A percentile compares a stretch with the other conserved stretches of the same genome.
phyloP scores from a whole-genome alignment of 2,329 filamentous ascomycete species.

The Myotisia sp. region DNA sequence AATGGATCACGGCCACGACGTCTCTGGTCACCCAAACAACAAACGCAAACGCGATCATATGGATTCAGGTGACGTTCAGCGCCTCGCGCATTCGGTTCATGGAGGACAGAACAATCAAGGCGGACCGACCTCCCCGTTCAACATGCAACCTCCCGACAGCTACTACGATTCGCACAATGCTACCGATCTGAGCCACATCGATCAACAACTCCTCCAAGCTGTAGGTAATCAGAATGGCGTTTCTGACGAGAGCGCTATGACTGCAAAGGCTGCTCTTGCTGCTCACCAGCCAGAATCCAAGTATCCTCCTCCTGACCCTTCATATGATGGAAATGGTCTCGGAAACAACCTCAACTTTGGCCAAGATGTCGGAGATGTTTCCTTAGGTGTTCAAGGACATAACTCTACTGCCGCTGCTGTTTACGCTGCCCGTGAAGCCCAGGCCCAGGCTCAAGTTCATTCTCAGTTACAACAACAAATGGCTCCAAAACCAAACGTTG shows the following conservation, averaged over 20 bases:
- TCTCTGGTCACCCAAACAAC: constrained; percentile 12
- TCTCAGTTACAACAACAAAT: no score
- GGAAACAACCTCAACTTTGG: constrained; percentile 18
- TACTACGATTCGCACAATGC: constrained; percentile 24
- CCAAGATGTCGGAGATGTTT: constrained; percentile 28
- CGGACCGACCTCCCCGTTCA: background rate
- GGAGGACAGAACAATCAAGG: constrained; percentile 19
- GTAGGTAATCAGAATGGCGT: constrained; percentile 41
- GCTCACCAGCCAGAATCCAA: constrained; percentile 31
- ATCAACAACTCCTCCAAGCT: constrained; percentile 35
- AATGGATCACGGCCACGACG: constrained; percentile 20
- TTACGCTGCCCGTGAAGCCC: constrained; percentile 39
- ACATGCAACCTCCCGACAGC: constrained; percentile 15
- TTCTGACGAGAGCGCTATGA: constrained; percentile 33
- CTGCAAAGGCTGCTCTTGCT: constrained; percentile 34
- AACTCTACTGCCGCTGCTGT: constrained; percentile 47
- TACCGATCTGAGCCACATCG: constrained; percentile 29
- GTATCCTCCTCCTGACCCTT: constrained; percentile 23
- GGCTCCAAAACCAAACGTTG: constrained; percentile 67
- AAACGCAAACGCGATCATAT: constrained; percentile 32
- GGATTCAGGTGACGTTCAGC: constrained; percentile 27
- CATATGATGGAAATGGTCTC: constrained; percentile 11
- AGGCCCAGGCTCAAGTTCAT: constrained; percentile 30
- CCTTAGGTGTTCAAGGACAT: constrained; percentile 25
- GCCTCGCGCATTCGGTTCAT: constrained; percentile 15